Evolutionary conservation across 1,284 basidiomycete genomes (phyloP).

Genomic region (Rhodotorula glutinis): DNA sequence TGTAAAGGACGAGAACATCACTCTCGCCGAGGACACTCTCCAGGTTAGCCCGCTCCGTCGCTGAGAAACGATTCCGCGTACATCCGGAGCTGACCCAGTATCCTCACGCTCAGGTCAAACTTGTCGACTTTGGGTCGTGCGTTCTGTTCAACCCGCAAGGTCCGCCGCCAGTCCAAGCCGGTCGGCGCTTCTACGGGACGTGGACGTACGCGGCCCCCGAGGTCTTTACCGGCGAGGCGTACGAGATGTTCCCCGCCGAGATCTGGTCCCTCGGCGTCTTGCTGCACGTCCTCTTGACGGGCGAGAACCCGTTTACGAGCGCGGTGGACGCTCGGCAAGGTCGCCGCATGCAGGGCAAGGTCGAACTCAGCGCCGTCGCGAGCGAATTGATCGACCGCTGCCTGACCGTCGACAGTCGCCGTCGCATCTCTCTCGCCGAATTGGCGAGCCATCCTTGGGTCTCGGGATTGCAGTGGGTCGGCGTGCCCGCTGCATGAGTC

Average conservation of each 20-base stretch:
- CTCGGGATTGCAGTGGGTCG: not conserved
- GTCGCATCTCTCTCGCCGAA: slow-evolving; percentile 42
- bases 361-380: slow-evolving; percentile 36
- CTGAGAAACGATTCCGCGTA: no score
- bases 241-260: slow-evolving; percentile 68
- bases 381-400: slow-evolving; percentile 43
- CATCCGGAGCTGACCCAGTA: no score
- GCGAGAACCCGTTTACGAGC: slow-evolving; percentile 73
- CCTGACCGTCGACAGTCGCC: slow-evolving; percentile 42
- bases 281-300: slow-evolving; percentile 76
- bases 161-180: slow-evolving; percentile 10
- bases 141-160: slow-evolving; percentile 63
- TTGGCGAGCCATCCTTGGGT: slow-evolving; percentile 46
- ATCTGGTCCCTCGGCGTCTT: slow-evolving; percentile 86
- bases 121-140: slow-evolving; percentile 88
- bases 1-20: slow-evolving; percentile 55
- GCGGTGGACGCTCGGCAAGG: slow-evolving; percentile 62
- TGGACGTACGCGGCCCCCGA: slow-evolving; percentile 67
- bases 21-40: slow-evolving; percentile 45
- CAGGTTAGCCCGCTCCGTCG: slow-evolving; percentile 18
- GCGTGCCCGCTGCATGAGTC: not conserved
- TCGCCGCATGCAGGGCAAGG: slow-evolving; percentile 45
- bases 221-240: slow-evolving; percentile 66
- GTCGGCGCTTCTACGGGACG: slow-evolving; percentile 67
- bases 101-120: slow-evolving; percentile 72